These are phyloP conservation scores for Paecilomyces formosus DNA, from an alignment of 2,329 filamentous ascomycete species.

Conservation along the genomic window DNA sequence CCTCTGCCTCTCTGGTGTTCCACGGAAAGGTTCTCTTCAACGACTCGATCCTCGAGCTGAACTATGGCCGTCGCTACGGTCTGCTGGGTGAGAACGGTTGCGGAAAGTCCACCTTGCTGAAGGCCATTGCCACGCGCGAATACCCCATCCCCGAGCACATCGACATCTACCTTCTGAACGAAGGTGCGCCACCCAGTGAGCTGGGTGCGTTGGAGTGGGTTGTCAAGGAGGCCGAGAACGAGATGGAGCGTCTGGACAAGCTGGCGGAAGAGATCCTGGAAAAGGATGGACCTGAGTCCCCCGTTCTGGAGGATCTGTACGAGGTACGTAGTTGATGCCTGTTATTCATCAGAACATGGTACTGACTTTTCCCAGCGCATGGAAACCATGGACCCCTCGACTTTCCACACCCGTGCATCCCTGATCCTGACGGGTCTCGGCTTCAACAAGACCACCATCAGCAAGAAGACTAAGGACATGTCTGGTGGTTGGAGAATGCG, in stretches of 20 bases:
- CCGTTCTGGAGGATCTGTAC: constrained; percentile 86
- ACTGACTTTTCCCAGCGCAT: constrained; percentile 61
- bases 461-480: constrained; percentile 99
- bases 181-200: constrained; percentile 85
- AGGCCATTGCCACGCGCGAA: constrained; percentile 87
- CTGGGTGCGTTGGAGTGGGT: constrained; percentile 95
- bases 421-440: constrained; percentile 97
- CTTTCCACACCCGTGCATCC: constrained; percentile 90
- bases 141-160: constrained; percentile 93
- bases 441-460: constrained; percentile 96
- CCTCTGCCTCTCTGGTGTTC: constrained; percentile 86
- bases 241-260: constrained; percentile 81
- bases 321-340: constrained; percentile 56
- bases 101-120: constrained; percentile 96
- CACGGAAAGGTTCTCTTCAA: constrained; percentile 94
- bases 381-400: constrained; percentile 97
- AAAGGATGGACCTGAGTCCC: constrained; percentile 83
- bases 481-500: constrained; percentile 99
- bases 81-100: constrained; percentile 98
- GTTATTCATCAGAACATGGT: neutral
- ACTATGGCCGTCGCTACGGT: constrained; percentile 87
- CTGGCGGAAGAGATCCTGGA: constrained; percentile 86
- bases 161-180: constrained; percentile 97
- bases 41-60: constrained; percentile 88
- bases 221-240: constrained; percentile 84